Base-by-base conservation (phyloP, 106 monocot genomes). In the Apostasia ramifera region DNA sequence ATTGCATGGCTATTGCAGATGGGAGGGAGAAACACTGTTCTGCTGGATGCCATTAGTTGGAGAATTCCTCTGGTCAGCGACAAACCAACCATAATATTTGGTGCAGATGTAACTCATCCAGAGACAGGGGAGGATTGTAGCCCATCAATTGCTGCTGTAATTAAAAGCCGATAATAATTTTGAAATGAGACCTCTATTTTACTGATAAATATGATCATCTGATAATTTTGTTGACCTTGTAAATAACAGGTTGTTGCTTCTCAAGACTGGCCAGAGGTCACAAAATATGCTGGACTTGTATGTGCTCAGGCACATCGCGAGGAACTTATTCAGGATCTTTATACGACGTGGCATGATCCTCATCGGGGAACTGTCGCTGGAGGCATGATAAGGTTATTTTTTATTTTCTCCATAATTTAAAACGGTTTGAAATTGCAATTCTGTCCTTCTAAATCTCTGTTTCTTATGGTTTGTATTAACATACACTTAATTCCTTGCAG, bases 211-310 rank as follows among this genome's bases (percentile, higher is more conserved):
- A 13, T 47, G 15, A 59, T 14, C 50, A 4, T 5, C 8, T 5
- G 50, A 50, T 10, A 56, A 11, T 39, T n/a, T 68, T 14, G 39
- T 55, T 8, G 66, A 46, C 40, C 66, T 13, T 11, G 26, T 26
- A 26, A 44, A 37, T 41, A n/a, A 10, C 71, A 94, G 94, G 94
- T 94, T 77, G 94, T 94, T 42, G 94, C 90, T 50, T 94, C 94
- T 39, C 90, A 90, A 78, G 94, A 94, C 60, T 94, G 94, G 94
- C 94, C 94, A 59, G 90, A 94, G 74, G 87, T 94, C 67, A 90
- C 94, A 63, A 94, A 94, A 75, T 94, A 94, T 70, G 90, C 85
- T 66, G 90, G 94, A 12, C 73, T 94, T 15, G 85, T 94, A 14
- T 94, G 90, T 76, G 82, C 94, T 61, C 94, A 90, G 78, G 93